Evolutionary conservation across 352 stramenopile species (phyloP), one percentile per base, ranked within the genome.

Genomic region (Phytophthora litchii): DNA sequence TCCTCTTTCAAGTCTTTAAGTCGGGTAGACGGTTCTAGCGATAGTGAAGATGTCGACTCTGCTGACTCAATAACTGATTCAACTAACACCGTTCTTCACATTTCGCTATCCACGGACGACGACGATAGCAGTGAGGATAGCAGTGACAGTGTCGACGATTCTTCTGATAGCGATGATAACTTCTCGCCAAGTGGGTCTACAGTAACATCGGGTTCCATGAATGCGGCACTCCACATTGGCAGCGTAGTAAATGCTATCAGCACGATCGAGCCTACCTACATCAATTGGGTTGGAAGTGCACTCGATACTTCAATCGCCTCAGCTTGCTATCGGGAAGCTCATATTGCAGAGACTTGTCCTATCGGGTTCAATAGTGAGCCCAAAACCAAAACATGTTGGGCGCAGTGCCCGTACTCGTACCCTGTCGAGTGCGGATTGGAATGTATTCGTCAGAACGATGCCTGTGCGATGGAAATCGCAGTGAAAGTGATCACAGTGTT

Each of bases 341-440:
- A 74, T 29, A 54, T 74, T n/a, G 56, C 44, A 7, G 53, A 59
- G 21, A 58, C 25, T 5, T 79, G 70, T 40, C 63, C 70, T 8
- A 1, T 34, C 25, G 12, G 54, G 29, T 16, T 78, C 34, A 36
- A 60, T 16, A 31, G 29, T 40, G 42, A 69, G 1, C 37, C 32
- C 19, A 71, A 72, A 8, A 51, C 41, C 20, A 17, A 42, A 7
- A 66, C 62, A 0, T 79, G 70, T 45, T 79, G 67, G 70, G 63
- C 67, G 10, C 17, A 76, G 12, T 80, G 72, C 48, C 68, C 72
- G n/a, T 49, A 76, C 14, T 17, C 57, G 14, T 80, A 74, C 20
- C 72, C 72, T 3, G 49, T 80, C 4, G 38, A 70, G n/a, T 80
- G 72, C 32, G 68, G 68, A 11, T 35, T 74, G 32, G 65, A 80